phyloP scores from a whole-genome alignment of 2,329 filamentous ascomycete genomes.

The Emmonsia crescens region DNA sequence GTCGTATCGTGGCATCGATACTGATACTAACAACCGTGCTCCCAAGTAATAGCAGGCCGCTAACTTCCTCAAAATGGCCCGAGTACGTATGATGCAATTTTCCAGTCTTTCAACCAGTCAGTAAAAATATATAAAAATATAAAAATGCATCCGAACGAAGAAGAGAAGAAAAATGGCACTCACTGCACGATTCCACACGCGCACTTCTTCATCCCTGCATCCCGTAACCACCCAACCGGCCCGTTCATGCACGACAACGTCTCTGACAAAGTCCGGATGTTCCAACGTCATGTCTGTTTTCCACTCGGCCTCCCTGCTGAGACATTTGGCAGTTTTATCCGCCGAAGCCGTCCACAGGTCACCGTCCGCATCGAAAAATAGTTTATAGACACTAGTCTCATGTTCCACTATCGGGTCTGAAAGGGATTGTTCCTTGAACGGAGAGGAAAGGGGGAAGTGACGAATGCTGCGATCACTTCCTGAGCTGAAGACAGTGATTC shows the following conservation, averaged over 20 bases:
- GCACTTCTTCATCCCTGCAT: constrained; percentile 81
- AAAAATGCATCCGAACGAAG: neutral
- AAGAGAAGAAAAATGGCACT: constrained; percentile 13
- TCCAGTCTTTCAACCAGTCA: constrained; percentile 47
- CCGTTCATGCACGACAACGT: constrained; percentile 57
- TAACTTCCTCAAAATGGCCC: constrained; percentile 91
- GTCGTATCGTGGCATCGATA: constrained; percentile 80
- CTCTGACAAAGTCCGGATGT: constrained; percentile 85
- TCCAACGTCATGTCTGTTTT: constrained; percentile 58
- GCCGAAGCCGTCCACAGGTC: constrained; percentile 91
- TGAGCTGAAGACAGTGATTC: constrained; percentile 59
- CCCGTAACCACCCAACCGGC: constrained; percentile 75
- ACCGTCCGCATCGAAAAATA: constrained; percentile 60
- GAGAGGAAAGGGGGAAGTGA: constrained; percentile 40
- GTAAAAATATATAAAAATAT: neutral
- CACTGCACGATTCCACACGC: constrained; percentile 66
- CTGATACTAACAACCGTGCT: constrained; percentile 62
- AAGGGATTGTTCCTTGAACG: constrained; percentile 40
- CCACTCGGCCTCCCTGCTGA: constrained; percentile 59
- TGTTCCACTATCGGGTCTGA: constrained; percentile 61
- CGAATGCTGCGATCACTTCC: constrained; percentile 73
- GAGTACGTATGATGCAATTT: constrained; percentile 62
- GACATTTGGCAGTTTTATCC: constrained; percentile 75
- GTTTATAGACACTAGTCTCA: constrained; percentile 78
- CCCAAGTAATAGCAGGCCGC: constrained; percentile 57